Base-by-base conservation (phyloP, 495 filamentous ascomycete species). In the Cladorrhinum samala region DNA sequence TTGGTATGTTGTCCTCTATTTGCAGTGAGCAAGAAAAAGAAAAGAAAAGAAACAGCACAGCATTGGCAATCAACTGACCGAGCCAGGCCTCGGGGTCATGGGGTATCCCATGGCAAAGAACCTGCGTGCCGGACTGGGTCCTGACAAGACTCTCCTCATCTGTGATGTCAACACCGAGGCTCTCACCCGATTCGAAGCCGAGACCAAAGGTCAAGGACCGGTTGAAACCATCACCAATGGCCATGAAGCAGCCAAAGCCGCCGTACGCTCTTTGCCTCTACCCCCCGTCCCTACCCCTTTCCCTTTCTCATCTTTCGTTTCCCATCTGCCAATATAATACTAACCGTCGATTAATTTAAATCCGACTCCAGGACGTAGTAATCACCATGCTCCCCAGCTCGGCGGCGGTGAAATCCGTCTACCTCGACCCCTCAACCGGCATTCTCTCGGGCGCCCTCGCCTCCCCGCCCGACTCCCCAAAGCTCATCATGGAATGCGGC, bases 41-140 rank as follows among this genome's bases (percentile, higher is more conserved):
- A n/a, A n/a, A n/a, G n/a, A n/a, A n/a, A n/a, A n/a, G n/a, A n/a
- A n/a, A n/a, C n/a, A n/a, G n/a, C n/a, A n/a, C n/a, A n/a, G n/a
- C n/a, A n/a, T n/a, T n/a, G n/a, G n/a, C n/a, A n/a, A n/a, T 5
- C 24, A 40, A 46, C 52, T 37, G 17, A 30, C 30, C 16, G 6
- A 17, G 30, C 6, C n/a, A 62, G 64, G 66, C 18, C 53, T 67
- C 23, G 63, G 66, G 3, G 61, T 63, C 1, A 69, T 65, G 76
- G 76, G 76, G 25, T 78, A 69, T 55, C 71, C 74, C 16, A 79
- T 79, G 76, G 76, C 76, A 1, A 72, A 67, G 58, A 79, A 78
- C 54, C 69, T 79, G 0, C 69, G 73, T 37, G 52, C 58, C 2
- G 75, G 75, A 30, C 55, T 78, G 8, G 62, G 60, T 7, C 37